Evolutionary conservation across 2,329 filamentous ascomycete genomes (phyloP).

Genomic region (Aspergillaceae sp.): DNA sequence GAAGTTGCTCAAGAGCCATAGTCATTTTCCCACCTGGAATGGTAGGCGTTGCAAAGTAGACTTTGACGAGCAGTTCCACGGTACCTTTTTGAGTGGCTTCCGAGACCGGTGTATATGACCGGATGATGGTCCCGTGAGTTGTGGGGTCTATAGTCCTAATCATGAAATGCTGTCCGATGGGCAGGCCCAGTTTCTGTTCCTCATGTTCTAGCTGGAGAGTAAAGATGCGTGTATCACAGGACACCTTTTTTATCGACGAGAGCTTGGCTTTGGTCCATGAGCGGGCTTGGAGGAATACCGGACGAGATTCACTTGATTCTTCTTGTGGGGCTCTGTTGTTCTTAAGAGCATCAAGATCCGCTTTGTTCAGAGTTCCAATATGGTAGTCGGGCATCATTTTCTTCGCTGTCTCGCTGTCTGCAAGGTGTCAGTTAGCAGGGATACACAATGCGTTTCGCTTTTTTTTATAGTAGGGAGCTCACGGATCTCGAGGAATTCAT

Average conservation of each 20-base stretch:
- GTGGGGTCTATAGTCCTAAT: slow-evolving; percentile 68
- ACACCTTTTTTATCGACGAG: slow-evolving; percentile 58
- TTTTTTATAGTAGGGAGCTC: slow-evolving; percentile 34
- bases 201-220: slow-evolving; percentile 67
- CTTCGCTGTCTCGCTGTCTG: slow-evolving; percentile 87
- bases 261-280: slow-evolving; percentile 67
- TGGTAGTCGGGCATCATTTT: slow-evolving; percentile 81
- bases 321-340: slow-evolving; percentile 32
- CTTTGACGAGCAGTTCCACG: slow-evolving; percentile 70
- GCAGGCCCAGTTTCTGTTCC: slow-evolving; percentile 63
- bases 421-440: not conserved
- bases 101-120: slow-evolving; percentile 80
- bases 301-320: slow-evolving; percentile 38
- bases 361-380: slow-evolving; percentile 64
- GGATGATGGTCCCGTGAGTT: slow-evolving; percentile 61
- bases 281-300: slow-evolving; percentile 62
- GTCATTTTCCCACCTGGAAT: slow-evolving; percentile 71
- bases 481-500: slow-evolving; percentile 91
- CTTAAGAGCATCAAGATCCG: slow-evolving; percentile 48
- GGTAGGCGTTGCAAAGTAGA: slow-evolving; percentile 58
- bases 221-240: slow-evolving; percentile 72
- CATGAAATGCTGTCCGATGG: slow-evolving; percentile 80
- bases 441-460: slow-evolving; percentile 17
- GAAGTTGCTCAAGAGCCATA: slow-evolving; percentile 63
- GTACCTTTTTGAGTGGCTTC: slow-evolving; percentile 52